phyloP scores from a whole-genome alignment of 2,329 filamentous ascomycete genomes.

The Parastagonospora nodorum region DNA sequence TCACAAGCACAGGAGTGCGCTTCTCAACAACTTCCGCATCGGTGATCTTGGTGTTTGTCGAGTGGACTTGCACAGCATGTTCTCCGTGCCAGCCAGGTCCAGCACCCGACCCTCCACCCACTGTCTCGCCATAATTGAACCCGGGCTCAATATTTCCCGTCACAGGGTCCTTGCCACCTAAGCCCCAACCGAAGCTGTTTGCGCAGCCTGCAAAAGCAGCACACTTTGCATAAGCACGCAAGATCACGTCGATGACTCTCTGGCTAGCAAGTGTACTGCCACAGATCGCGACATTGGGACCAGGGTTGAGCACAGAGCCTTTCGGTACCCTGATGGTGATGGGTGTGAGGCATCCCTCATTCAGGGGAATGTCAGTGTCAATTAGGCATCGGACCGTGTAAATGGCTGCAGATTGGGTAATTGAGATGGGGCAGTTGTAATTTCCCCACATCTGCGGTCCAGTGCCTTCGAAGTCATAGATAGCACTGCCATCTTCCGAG shows the following conservation, averaged over 20 bases:
- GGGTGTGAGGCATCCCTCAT: constrained; percentile 40
- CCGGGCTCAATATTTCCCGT: constrained; percentile 16
- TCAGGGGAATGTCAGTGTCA: constrained; percentile 38
- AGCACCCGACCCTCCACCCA: constrained; percentile 43
- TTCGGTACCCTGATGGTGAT: constrained; percentile 32
- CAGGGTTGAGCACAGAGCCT: constrained; percentile 35
- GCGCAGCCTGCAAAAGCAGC: constrained; percentile 38
- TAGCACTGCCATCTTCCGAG: constrained; percentile 5
- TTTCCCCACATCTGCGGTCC: constrained; percentile 13
- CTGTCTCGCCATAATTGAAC: constrained; percentile 45
- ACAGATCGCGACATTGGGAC: constrained; percentile 31
- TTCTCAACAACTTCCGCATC: constrained; percentile 44
- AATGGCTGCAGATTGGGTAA: constrained; percentile 41
- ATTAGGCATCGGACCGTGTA: constrained; percentile 39
- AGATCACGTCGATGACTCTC: constrained; percentile 38
- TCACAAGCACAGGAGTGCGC: constrained; percentile 38
- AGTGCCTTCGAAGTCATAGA: constrained; percentile 18
- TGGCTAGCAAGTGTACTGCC: constrained; percentile 40
- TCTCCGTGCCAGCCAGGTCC: constrained; percentile 40
- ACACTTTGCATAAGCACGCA: constrained; percentile 36
- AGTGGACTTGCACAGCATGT: constrained; percentile 41
- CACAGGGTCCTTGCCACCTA: constrained; percentile 21
- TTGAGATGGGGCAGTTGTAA: constrained; percentile 32
- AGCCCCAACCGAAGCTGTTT: constrained; percentile 39
- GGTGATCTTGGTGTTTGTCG: constrained; percentile 47